Conservation (phyloP, 2,329 filamentous ascomycete genomes). For the Emmonsiellopsis sp. region DNA sequence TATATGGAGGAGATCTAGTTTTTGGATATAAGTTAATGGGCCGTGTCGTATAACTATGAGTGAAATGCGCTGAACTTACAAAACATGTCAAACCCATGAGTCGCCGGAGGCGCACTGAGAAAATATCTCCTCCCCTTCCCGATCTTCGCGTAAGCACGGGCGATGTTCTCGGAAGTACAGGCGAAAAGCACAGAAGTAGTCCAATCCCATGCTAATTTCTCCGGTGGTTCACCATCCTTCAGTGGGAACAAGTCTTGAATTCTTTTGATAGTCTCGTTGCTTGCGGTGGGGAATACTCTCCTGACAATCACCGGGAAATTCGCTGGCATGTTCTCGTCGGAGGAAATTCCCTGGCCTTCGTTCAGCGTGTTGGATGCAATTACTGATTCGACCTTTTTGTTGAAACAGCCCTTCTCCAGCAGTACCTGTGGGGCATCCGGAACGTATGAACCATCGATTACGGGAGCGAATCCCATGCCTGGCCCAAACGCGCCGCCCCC, state of each 20-base stretch:
- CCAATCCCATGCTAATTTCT: constrained; percentile 9
- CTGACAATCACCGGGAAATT: constrained; percentile 1
- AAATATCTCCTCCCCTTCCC: constrained; percentile 4
- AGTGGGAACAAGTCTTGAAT: constrained; percentile 4
- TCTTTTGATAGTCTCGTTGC: neutral
- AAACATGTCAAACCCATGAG: constrained; percentile 1
- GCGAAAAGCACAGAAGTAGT: constrained; percentile 4
- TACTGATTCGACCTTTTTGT: constrained; percentile 1
- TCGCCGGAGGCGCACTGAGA: constrained; percentile 1
- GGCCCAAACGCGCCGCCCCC: constrained; percentile 3
- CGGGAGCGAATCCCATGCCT: constrained; percentile 5
- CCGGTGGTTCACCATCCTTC: neutral
- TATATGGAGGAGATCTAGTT: neutral
- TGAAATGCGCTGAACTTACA: constrained; percentile 8
- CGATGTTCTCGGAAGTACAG: constrained; percentile 4
- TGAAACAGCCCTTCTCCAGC: neutral
- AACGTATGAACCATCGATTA: constrained; percentile 1
- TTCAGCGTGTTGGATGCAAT: constrained; percentile 2
- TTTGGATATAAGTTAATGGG: neutral
- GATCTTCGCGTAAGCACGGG: neutral
- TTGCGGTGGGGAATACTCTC: constrained; percentile 1
- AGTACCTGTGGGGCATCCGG: neutral
- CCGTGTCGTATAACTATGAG: neutral
- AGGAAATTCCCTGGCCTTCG: neutral
- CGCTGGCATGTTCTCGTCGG: constrained; percentile 3